A percentile compares a stretch with the other conserved stretches of the same genome.
Conservation (phyloP, 2,329 filamentous ascomycete species). For the Colletotrichum siamense region DNA sequence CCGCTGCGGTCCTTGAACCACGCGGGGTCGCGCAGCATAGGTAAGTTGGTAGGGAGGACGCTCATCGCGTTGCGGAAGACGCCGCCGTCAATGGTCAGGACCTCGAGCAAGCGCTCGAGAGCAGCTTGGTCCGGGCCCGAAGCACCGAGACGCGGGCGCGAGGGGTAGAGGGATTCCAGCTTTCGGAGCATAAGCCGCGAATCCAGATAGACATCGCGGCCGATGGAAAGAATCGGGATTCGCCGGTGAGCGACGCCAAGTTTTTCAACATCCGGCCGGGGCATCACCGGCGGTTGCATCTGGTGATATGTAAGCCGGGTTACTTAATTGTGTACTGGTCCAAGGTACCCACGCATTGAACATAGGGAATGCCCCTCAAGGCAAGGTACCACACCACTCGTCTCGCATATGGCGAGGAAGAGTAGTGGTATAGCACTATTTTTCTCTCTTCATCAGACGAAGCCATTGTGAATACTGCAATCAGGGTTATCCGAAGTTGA, state of each 20-base stretch:
- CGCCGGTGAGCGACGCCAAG: constrained; percentile 72
- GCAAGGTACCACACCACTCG: constrained; percentile 71
- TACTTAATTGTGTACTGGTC: background rate
- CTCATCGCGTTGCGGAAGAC: constrained; percentile 59
- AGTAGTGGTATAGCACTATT: constrained; percentile 71
- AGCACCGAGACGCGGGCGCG: constrained; percentile 42
- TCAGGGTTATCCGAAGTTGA: background rate
- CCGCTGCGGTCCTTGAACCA: constrained; percentile 64
- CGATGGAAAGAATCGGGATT: constrained; percentile 72
- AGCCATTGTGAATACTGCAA: background rate
- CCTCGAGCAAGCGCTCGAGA: constrained; percentile 60
- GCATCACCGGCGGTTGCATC: constrained; percentile 70
- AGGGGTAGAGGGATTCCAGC: constrained; percentile 62
- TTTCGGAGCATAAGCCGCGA: constrained; percentile 71
- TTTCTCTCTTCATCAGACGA: background rate
- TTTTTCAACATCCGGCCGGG: constrained; percentile 66
- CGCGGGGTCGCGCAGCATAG: constrained; percentile 58
- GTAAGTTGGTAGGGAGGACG: constrained; percentile 62
- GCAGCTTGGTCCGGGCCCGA: constrained; percentile 45
- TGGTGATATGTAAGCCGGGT: constrained; percentile 30
- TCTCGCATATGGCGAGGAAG: constrained; percentile 67
- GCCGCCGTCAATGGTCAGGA: constrained; percentile 59
- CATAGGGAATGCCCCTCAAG: constrained; percentile 68
- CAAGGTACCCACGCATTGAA: constrained; percentile 64
- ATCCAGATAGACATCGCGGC: constrained; percentile 72